phyloP scores from a whole-genome alignment of 2,329 filamentous ascomycete species.

The Diaporthe sp. region DNA sequence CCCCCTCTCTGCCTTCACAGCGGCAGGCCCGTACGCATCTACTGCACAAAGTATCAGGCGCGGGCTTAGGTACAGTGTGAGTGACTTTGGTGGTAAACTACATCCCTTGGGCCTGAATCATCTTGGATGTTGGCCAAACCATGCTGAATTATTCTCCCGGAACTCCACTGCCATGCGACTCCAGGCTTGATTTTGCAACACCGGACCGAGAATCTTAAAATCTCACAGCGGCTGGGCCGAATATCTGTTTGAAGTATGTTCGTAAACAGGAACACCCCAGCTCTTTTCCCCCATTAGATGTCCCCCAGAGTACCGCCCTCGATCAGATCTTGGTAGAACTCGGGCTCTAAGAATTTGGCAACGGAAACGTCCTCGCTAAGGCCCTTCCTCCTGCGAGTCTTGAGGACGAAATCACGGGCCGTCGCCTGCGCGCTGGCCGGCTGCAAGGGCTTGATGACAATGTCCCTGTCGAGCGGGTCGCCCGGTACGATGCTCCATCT shows the following conservation, averaged over 20 bases:
- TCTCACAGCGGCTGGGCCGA: slow-evolving; percentile 1
- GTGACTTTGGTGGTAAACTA: neutral
- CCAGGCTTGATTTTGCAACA: slow-evolving; percentile 9
- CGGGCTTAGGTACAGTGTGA: neutral
- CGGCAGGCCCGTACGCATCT: neutral
- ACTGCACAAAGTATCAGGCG: neutral
- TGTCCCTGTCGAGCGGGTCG: slow-evolving; percentile 90
- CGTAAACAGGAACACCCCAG: neutral
- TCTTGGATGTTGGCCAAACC: slow-evolving; percentile 8
- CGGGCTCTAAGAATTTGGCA: slow-evolving; percentile 94
- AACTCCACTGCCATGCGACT: slow-evolving; percentile 21
- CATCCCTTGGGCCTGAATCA: neutral
- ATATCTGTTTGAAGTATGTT: neutral
- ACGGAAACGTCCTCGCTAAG: slow-evolving; percentile 95
- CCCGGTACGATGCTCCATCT: slow-evolving; percentile 96
- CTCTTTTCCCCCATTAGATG: slow-evolving; percentile 32
- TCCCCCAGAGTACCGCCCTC: slow-evolving; percentile 87
- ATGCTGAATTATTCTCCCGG: slow-evolving; percentile 1
- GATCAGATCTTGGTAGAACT: slow-evolving; percentile 88
- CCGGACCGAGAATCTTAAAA: neutral
- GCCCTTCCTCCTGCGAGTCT: slow-evolving; percentile 93
- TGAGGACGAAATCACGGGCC: slow-evolving; percentile 94
- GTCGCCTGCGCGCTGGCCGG: slow-evolving; percentile 89
- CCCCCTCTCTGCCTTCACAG: neutral
- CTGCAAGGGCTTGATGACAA: slow-evolving; percentile 85